A percentile compares a stretch with the other conserved stretches of the same genome.
Conservation (phyloP, 345 rosid species). For the Populus simonii region DNA sequence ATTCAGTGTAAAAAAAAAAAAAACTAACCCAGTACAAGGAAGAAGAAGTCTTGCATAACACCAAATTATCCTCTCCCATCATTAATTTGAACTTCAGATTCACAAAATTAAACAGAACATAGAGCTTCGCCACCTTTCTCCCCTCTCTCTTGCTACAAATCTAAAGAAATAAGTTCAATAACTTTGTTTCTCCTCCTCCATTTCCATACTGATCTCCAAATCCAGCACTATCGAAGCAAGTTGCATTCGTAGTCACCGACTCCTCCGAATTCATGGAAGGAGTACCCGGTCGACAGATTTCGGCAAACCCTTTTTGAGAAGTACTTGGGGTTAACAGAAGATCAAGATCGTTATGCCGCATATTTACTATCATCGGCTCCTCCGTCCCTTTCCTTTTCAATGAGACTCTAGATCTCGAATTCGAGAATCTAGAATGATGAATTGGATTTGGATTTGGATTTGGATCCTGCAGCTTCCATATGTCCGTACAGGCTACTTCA, state of each 20-base stretch:
- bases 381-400: conserved; percentile 50
- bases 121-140: conserved; percentile 10
- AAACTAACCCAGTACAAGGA: not conserved
- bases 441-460: conserved; percentile 19
- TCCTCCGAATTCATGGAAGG: conserved; percentile 92
- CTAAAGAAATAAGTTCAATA: conserved; percentile 57
- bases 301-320: conserved; percentile 24
- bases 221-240: conserved; percentile 46
- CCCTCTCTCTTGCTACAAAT: conserved; percentile 12
- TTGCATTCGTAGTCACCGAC: conserved; percentile 51
- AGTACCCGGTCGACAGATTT: conserved; percentile 45
- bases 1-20: conserved; percentile 17
- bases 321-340: conserved; percentile 53
- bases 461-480: conserved; percentile 41
- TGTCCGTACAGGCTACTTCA: conserved; percentile 47
- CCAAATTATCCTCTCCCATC: conserved; percentile 3
- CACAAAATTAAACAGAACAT: conserved; percentile 10
- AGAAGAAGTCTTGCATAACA: conserved; percentile 16
- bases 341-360: conserved; percentile 58
- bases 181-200: conserved; percentile 40
- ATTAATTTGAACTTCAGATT: conserved; percentile 20
- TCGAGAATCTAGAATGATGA: conserved; percentile 59
- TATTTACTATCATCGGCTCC: conserved; percentile 14
- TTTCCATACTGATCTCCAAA: conserved; percentile 26
- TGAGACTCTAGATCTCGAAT: conserved; percentile 55